Conservation (phyloP, 2,329 filamentous ascomycete genomes). For the Trichoderma gracile region DNA sequence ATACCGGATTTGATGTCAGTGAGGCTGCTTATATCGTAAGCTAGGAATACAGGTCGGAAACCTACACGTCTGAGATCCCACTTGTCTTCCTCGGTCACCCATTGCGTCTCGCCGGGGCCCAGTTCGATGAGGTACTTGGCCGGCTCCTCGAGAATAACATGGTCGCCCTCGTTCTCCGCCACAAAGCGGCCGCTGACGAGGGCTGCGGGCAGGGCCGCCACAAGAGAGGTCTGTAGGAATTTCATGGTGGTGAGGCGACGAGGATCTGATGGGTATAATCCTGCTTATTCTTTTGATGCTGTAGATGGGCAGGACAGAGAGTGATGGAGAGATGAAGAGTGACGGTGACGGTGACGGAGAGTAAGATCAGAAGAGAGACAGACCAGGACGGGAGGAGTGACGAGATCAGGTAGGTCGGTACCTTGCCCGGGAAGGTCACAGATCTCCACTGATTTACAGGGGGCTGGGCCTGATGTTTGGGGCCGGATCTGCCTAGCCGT, state of each 20-base stretch:
- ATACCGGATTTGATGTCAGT: not conserved
- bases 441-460: not conserved
- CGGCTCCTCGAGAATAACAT: slow-evolving; percentile 51
- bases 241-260: slow-evolving; percentile 46
- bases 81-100: slow-evolving; percentile 93
- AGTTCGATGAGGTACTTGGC: slow-evolving; percentile 73
- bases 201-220: slow-evolving; percentile 56
- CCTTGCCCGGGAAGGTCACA: not conserved
- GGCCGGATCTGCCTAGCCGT: not conserved
- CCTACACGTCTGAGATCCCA: slow-evolving; percentile 83
- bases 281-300: not conserved
- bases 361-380: not conserved
- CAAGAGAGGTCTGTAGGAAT: slow-evolving; percentile 52
- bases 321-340: not conserved
- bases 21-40: no score
- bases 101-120: slow-evolving; percentile 76
- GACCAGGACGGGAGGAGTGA: not conserved
- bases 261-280: not conserved
- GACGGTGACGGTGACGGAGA: no score
- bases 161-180: slow-evolving; percentile 52
- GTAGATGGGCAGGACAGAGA: not conserved
- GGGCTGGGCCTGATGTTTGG: slow-evolving; percentile 1
- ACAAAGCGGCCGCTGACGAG: slow-evolving; percentile 58
- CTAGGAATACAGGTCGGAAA: slow-evolving; percentile 25
- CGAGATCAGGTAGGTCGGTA: not conserved